These are phyloP conservation scores for Tilletiopsis washingtonensis DNA, from an alignment of 1,284 basidiomycete genomes.

Conservation along the genomic window DNA sequence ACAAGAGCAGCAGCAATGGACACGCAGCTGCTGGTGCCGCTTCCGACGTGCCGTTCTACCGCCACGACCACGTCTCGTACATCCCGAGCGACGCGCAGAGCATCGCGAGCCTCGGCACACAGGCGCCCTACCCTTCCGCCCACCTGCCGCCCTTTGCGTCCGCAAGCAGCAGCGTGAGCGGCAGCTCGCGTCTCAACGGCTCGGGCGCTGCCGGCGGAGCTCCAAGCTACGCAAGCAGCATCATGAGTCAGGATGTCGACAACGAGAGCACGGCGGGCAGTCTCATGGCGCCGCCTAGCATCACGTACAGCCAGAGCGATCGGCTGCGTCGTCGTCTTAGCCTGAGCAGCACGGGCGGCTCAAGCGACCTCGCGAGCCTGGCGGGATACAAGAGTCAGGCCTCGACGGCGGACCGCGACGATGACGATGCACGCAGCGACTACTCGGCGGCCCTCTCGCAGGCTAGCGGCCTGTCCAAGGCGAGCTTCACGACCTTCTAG, in stretches of 20 bases:
- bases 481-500: constrained; percentile 41
- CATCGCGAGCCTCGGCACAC: constrained; percentile 31
- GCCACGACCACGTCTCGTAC: constrained; percentile 86
- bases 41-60: constrained; percentile 59
- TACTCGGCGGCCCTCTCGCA: constrained; percentile 39
- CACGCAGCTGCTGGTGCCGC: not conserved
- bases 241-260: constrained; percentile 31
- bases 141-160: constrained; percentile 13
- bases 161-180: constrained; percentile 8
- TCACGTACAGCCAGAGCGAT: constrained; percentile 34
- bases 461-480: too few species aligned
- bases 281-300: constrained; percentile 15
- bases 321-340: constrained; percentile 25
- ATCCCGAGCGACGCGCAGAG: constrained; percentile 69
- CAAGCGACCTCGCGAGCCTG: constrained; percentile 22
- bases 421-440: constrained; percentile 20
- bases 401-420: constrained; percentile 17
- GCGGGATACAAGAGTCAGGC: constrained; percentile 35
- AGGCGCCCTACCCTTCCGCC: constrained; percentile 32
- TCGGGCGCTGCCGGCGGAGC: too few species aligned
- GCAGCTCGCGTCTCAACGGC: constrained; percentile 11
- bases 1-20: not conserved
- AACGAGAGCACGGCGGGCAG: constrained; percentile 18
- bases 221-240: constrained; percentile 22
- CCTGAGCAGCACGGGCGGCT: constrained; percentile 20